phyloP scores from a whole-genome alignment of 2,329 filamentous ascomycete genomes.

The Colletotrichum gigasporum region DNA sequence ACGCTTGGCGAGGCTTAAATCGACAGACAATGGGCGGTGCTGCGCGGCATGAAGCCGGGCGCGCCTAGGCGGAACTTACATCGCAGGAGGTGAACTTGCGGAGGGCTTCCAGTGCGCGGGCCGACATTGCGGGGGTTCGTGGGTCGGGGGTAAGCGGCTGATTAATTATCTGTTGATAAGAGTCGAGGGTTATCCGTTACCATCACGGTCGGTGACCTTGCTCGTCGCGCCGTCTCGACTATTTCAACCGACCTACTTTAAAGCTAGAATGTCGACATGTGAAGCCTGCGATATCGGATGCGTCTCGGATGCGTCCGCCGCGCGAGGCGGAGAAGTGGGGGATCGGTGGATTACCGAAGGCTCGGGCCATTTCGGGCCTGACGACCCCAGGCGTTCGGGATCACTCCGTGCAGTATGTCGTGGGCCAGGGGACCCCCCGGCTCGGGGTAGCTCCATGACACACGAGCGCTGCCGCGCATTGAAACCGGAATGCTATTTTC shows the following conservation, averaged over 20 bases:
- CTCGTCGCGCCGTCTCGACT: no score
- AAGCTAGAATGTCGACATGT: no score
- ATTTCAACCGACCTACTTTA: no score
- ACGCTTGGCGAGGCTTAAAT: no score
- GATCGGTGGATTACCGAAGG: not conserved
- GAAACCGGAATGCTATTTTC: no score
- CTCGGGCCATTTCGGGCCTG: not conserved
- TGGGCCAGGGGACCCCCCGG: not conserved
- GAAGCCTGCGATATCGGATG: not conserved
- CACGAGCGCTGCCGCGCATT: no score
- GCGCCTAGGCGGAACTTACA: conserved; percentile 10
- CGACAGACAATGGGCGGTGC: no score
- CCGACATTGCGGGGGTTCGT: not conserved
- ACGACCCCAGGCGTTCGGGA: not conserved
- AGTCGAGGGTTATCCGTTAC: no score
- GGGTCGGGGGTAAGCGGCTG: not conserved
- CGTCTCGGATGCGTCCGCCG: not conserved
- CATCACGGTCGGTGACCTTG: no score
- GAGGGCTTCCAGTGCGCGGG: not conserved
- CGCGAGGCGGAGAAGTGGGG: not conserved
- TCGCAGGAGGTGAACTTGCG: conserved; percentile 22
- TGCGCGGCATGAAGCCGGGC: no score
- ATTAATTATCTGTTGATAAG: not conserved
- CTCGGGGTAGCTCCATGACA: not conserved
- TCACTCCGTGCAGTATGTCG: not conserved